A percentile compares a stretch with the other conserved stretches of the same genome.
These are phyloP conservation scores for Allantophomopsis cytisporea DNA, from an alignment of 2,329 filamentous ascomycete species.

Conservation along the genomic window DNA sequence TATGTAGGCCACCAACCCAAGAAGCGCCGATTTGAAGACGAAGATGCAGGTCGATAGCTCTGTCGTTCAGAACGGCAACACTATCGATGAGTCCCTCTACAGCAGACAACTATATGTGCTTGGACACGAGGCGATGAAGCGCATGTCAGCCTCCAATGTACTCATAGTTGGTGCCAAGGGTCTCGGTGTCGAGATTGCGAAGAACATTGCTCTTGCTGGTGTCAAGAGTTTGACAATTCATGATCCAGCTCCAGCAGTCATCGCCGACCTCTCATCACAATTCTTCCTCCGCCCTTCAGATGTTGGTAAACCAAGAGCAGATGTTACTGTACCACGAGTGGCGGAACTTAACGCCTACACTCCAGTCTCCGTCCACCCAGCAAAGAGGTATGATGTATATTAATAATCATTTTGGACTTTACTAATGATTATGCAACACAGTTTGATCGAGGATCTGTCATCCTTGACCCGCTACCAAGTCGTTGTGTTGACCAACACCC, in stretches of 20 bases:
- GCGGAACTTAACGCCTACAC: slow-evolving; percentile 96
- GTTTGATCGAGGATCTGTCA: slow-evolving; percentile 61
- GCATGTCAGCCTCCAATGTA: slow-evolving; percentile 93
- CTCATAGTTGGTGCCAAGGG: slow-evolving; percentile 87
- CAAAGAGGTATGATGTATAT: slow-evolving; percentile 29
- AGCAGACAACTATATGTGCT: slow-evolving; percentile 61
- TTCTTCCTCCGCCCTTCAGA: slow-evolving; percentile 88
- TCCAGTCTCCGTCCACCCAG: slow-evolving; percentile 66
- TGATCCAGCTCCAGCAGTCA: slow-evolving; percentile 72
- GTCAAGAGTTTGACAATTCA: slow-evolving; percentile 94
- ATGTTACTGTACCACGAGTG: slow-evolving; percentile 76
- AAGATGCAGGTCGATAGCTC: slow-evolving; percentile 53
- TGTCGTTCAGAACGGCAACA: slow-evolving; percentile 32
- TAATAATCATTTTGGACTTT: neutral
- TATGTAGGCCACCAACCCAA: slow-evolving; percentile 29
- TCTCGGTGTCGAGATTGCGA: slow-evolving; percentile 93
- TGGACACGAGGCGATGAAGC: slow-evolving; percentile 85
- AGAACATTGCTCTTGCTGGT: slow-evolving; percentile 94
- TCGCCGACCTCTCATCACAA: slow-evolving; percentile 87
- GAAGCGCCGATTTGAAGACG: slow-evolving; percentile 48
- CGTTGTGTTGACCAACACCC: slow-evolving; percentile 76
- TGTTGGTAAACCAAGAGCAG: slow-evolving; percentile 81
- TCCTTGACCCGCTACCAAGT: slow-evolving; percentile 87
- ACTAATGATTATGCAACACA: slow-evolving; percentile 22
- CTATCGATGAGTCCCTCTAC: slow-evolving; percentile 63